Conservation (phyloP, 768 basidiomycete species). For the Boletales sp. region DNA sequence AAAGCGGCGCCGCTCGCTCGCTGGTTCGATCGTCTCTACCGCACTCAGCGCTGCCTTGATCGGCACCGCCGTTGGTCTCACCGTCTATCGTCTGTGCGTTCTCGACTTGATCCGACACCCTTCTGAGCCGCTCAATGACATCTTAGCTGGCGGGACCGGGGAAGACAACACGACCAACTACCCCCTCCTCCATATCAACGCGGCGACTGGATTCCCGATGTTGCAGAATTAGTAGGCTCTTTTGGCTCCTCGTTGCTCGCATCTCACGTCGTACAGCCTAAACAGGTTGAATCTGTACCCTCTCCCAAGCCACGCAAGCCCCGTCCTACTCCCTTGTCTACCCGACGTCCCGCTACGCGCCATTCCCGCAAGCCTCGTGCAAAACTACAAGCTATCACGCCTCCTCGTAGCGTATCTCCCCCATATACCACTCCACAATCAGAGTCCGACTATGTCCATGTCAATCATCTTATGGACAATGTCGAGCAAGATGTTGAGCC, state of each 20-base stretch:
- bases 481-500: conserved; percentile 34
- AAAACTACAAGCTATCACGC: conserved; percentile 19
- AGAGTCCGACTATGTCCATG: conserved; percentile 41
- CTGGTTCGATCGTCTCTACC: conserved; percentile 79
- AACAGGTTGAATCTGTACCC: conserved; percentile 34
- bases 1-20: conserved; percentile 78
- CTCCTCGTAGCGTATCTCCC: conserved; percentile 28
- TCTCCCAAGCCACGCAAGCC: conserved; percentile 38
- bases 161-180: conserved; percentile 46
- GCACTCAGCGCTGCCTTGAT: conserved; percentile 84
- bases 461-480: conserved; percentile 30
- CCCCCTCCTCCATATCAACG: conserved; percentile 67
- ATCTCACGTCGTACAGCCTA: conserved; percentile 19
- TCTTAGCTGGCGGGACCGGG: conserved; percentile 73
- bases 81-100: conserved; percentile 81
- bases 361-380: conserved; percentile 34
- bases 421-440: conserved; percentile 31
- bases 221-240: conserved; percentile 33
- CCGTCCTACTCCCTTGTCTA: conserved; percentile 29
- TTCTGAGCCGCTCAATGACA: conserved; percentile 1
- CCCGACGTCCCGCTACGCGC: conserved; percentile 34
- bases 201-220: conserved; percentile 50
- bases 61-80: conserved; percentile 82
- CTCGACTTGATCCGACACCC: background rate
- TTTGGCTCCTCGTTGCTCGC: background rate